Percentiles rank a stretch among this genome's conserved stretches.
These are phyloP conservation scores for Vigna radiata DNA, from an alignment of 306 rosid genomes.

Conservation along the genomic window DNA sequence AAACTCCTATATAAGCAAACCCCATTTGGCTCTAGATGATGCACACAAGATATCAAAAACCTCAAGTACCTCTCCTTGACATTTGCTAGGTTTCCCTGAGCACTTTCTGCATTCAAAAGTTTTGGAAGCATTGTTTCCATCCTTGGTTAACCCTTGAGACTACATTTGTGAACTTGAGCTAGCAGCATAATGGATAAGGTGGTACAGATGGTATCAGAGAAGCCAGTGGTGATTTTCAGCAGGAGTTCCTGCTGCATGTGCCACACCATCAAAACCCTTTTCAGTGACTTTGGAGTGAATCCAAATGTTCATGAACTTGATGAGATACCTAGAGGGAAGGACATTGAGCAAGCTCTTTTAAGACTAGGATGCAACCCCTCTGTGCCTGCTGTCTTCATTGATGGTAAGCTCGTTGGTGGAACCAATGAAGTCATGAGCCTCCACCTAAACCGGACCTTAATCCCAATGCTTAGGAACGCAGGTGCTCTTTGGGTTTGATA, in stretches of 20 bases:
- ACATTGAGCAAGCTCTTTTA: slow-evolving; percentile 86
- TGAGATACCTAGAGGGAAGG: slow-evolving; percentile 81
- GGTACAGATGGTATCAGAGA: slow-evolving; percentile 76
- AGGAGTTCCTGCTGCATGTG: slow-evolving; percentile 85
- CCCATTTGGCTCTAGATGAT: slow-evolving; percentile 35
- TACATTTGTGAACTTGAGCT: background rate
- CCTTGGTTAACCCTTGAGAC: slow-evolving; percentile 18
- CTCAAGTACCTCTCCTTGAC: slow-evolving; percentile 20
- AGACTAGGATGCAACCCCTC: slow-evolving; percentile 78
- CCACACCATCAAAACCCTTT: slow-evolving; percentile 79
- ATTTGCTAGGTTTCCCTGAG: background rate
- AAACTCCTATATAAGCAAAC: slow-evolving; percentile 61
- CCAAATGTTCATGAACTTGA: slow-evolving; percentile 85
- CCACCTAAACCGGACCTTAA: slow-evolving; percentile 76
- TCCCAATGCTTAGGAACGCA: slow-evolving; percentile 83
- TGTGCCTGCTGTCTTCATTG: slow-evolving; percentile 92
- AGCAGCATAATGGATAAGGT: slow-evolving; percentile 68
- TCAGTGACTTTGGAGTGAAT: slow-evolving; percentile 82
- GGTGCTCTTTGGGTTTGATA: slow-evolving; percentile 90
- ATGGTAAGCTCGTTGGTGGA: slow-evolving; percentile 84
- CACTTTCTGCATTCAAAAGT: background rate
- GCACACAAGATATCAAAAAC: slow-evolving; percentile 49
- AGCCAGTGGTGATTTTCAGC: slow-evolving; percentile 92
- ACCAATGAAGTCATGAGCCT: slow-evolving; percentile 93
- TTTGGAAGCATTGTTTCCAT: slow-evolving; percentile 35